phyloP scores from a whole-genome alignment of 169 alveolate species.

The Cystoisospora suis region DNA sequence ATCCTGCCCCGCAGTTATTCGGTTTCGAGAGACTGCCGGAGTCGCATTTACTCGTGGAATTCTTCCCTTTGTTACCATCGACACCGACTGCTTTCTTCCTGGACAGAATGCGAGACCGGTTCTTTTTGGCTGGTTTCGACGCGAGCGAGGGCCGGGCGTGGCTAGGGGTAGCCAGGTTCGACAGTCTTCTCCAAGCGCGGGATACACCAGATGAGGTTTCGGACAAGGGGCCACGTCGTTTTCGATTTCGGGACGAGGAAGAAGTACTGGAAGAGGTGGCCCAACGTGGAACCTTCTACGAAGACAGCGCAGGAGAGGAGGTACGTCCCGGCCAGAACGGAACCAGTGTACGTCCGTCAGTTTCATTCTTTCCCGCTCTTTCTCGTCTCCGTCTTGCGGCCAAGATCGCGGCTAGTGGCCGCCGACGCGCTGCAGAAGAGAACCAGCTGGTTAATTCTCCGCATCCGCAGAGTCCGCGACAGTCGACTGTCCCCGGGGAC shows the following conservation, averaged over 20 bases:
- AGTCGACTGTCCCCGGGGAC: neutral
- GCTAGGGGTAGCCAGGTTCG: neutral
- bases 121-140: constrained; percentile 3
- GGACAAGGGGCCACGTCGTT: neutral
- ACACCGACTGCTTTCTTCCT: neutral
- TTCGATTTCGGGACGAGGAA: neutral
- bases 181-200: neutral
- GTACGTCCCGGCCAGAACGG: neutral
- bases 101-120: neutral
- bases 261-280: neutral
- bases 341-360: neutral
- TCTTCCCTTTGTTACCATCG: neutral
- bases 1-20: too few relatives aligned
- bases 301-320: neutral
- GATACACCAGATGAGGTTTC: neutral
- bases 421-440: neutral
- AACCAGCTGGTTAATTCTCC: neutral
- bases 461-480: neutral
- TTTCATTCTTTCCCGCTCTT: neutral
- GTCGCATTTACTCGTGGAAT: too few relatives aligned
- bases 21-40: too few relatives aligned
- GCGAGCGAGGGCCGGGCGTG: constrained; percentile 8
- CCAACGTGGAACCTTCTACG: neutral
- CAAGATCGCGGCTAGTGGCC: constrained; percentile 13
- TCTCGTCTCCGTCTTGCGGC: neutral